Base-by-base conservation (phyloP, 805 yeast species). In the Kluyveromyces wickerhamii region DNA sequence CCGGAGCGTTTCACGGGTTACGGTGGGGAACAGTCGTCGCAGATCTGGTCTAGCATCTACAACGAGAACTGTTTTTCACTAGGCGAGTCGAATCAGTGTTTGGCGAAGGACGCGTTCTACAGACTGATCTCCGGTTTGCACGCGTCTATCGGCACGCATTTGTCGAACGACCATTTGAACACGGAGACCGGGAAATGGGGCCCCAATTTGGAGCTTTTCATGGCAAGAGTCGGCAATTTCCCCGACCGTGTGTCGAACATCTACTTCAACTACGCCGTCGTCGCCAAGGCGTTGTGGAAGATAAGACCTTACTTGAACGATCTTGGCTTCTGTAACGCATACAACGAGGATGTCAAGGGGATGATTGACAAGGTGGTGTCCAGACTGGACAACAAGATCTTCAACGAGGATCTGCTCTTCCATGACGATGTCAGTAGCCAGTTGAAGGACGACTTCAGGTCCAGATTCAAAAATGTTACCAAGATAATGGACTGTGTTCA, bases 401-500 rank as follows among this genome's bases (percentile, higher is more conserved):
- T 76, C 49, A 66, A 73, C 42, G 82, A 76, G 49, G 60, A 68
- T 38, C 39, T 68, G 41, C 51, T 71, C 43, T 65, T 76, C 57
- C 51, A 68, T 39, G 71, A 68, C 27, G 67, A 70, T 23, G 48
- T 55, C n/a, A 52, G 52, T 35, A 49, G 56, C 4, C 62, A 58
- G 2, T 68, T 89, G 38, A 92, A 92, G 50, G 79, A 79, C 43
- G 97, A 92, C 49, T 88, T 92, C 63, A 72, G 89, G 41, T 60
- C 72, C 24, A 79, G 94, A 34, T 94, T 92, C 59, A 79, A 77
- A 52, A 92, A 92, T 54, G 94, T 92, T 16, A 79, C 94, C 14
- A 79, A 84, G 33, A 76, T 92, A 28, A 92, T 92, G 96, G 96
- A 89, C 58, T 92, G 99, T 64, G 97, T 92, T 26, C 96, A 95